Base-by-base conservation (phyloP, 306 rosid genomes). In the Begonia loranthoides region DNA sequence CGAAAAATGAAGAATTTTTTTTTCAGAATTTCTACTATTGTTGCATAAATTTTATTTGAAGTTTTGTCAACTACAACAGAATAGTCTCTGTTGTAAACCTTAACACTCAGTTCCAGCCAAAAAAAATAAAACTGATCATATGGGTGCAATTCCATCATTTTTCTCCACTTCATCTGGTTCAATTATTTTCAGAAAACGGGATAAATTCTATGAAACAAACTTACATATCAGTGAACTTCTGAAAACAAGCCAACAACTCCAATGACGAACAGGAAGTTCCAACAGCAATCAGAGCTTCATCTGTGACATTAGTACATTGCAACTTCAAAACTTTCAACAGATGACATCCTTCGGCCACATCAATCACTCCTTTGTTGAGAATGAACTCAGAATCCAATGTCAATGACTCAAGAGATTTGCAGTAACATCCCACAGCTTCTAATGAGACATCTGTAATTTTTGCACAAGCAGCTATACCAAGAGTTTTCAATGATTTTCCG, bases 391-490 rank as follows among this genome's bases (percentile, higher is more conserved):
- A 84, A 58, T 90, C 95, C 71, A 90, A 61, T 3, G 96, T 76
- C 67, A 90, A 39, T 41, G 57, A 69, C 76, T 78, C 84, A 45
- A 90, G 95, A 43, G 68, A 74, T 62, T 57, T 61, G 63, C 99
- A 82, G 73, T 80, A 84, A 56, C 47, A 51, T 50, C 88, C 96
- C 49, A 90, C 76, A 49, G 87, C 94, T 69, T 80, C 84, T 84
- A 90, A 63, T 55, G 99, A 70, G 51, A 73, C 11, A 51, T 90
- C 88, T 12, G 86, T 80, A 70, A 90, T 80, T 77, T 73, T 90
- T 19, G 92, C 80, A 67, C 96, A 90, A 36, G 86, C 99, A 12
- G 99, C 93, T 19, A 90, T 76, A 39, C 99, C 93, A 45, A 90
- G 74, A 39, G 94, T 66, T 61, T 86, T 86, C 44, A 90, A 71